Evolutionary conservation across 208 protist species (phyloP), one percentile per base, ranked within the genome.

Genomic region (Acanthamoeba lenticulata): DNA sequence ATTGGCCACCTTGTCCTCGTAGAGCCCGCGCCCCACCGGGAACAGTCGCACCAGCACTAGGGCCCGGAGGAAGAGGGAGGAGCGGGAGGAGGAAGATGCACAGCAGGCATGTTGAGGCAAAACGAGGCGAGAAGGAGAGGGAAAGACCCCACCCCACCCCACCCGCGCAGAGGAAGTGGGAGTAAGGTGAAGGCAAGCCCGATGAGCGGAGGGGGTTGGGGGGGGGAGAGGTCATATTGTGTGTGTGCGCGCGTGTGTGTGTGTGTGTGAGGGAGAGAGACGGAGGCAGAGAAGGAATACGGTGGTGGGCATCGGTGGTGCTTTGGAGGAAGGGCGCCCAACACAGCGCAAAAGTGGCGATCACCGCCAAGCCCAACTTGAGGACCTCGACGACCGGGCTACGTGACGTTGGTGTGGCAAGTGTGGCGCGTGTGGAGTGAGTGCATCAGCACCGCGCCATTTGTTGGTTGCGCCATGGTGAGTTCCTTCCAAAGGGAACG

Each of bases 1-100:
- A 62, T 98, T 99, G 24, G 98, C 98, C 4, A 98, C 98, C 93
- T 99, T 99, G 94, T 99, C 98, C 67, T 99, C 98, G 95, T 95
- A 99, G 15, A 99, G 65, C 3, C 98, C 98, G 74, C 98, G 94
- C 0, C 32, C 90, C 27, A 99, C 38, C n/a, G 98, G 98, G 62
- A 99, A 99, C 49, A 99, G 42, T 40, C 98, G 94, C 21, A 94
- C 40, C 0, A 98, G 42, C 27, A 98, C 97, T 29, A n/a, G n/a
- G n/a, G n/a, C n/a, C n/a, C n/a, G n/a, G n/a, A n/a, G n/a, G n/a
- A n/a, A n/a, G n/a, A n/a, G n/a, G n/a, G n/a, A n/a, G n/a, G n/a
- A n/a, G n/a, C n/a, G n/a, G n/a, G n/a, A n/a, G n/a, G n/a, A n/a
- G n/a, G n/a, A n/a, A n/a, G n/a, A n/a, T n/a, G n/a, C n/a, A n/a